Conservation (phyloP, 768 basidiomycete species). For the Megacollybia marginata region DNA sequence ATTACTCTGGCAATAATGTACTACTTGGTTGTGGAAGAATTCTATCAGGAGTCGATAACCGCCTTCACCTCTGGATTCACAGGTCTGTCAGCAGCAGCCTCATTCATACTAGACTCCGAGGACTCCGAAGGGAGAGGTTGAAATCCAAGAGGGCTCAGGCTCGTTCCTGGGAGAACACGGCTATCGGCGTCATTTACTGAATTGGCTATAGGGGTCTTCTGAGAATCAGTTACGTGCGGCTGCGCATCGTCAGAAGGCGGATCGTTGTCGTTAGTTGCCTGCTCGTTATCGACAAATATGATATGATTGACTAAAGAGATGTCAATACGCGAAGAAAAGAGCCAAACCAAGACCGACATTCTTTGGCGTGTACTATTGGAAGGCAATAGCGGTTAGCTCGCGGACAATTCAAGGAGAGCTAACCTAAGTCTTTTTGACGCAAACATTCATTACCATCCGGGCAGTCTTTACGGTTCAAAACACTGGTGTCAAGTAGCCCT, state of each 20-base stretch:
- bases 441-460: conserved; percentile 51
- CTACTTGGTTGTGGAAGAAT: no score
- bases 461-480: conserved; percentile 64
- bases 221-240: background rate
- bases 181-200: no score
- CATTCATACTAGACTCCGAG: no score
- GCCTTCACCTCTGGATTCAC: no score
- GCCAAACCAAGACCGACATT: conserved; percentile 45
- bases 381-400: background rate
- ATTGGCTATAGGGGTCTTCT: no score
- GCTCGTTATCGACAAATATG: conserved; percentile 5
- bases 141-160: no score
- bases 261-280: background rate
- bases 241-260: background rate
- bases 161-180: no score
- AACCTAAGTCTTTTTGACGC: conserved; percentile 62
- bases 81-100: no score
- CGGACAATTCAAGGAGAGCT: conserved; percentile 15
- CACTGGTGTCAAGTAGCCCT: conserved; percentile 48
- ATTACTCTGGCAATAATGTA: no score
- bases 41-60: no score
- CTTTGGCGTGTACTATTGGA: conserved; percentile 58
- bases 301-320: conserved; percentile 32
- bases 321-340: conserved; percentile 1
- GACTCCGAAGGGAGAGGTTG: no score